A percentile compares a stretch with the other conserved stretches of the same genome.
Evolutionary conservation across 148 eudicot species (phyloP).

Genomic region (Chenopodium formosanum): DNA sequence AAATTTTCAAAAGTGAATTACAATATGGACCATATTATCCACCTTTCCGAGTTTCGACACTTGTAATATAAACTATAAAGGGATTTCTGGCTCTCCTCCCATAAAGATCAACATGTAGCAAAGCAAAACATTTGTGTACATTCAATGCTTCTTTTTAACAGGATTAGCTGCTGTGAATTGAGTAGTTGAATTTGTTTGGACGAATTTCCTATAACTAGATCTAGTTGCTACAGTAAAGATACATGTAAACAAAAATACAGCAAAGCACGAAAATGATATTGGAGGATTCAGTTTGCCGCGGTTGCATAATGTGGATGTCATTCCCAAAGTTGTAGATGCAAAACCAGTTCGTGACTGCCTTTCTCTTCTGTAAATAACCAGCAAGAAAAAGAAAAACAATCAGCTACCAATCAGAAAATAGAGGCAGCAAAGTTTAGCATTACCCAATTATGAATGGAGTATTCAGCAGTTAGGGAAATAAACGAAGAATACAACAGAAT

Average conservation of each 20-base stretch:
- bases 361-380: conserved; percentile 21
- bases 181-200: conserved; percentile 4
- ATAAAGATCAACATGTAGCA: background rate
- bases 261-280: conserved; percentile 21
- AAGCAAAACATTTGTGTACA: background rate
- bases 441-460: too few relatives aligned
- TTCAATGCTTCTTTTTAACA: background rate
- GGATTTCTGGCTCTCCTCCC: too few relatives aligned
- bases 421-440: background rate
- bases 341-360: conserved; percentile 33
- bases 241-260: conserved; percentile 17
- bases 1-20: too few relatives aligned
- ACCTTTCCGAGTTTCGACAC: too few relatives aligned
- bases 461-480: too few relatives aligned
- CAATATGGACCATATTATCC: too few relatives aligned
- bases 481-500: too few relatives aligned
- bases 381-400: background rate
- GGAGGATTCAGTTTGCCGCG: conserved; percentile 3
- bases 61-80: too few relatives aligned
- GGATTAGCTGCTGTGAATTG: background rate
- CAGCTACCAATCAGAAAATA: background rate
- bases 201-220: conserved; percentile 1
- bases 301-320: conserved; percentile 23
- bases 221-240: conserved; percentile 5
- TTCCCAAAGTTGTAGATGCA: conserved; percentile 25